Evolutionary conservation across 257 asterid species (phyloP).

Genomic region (Solanum pennellii): DNA sequence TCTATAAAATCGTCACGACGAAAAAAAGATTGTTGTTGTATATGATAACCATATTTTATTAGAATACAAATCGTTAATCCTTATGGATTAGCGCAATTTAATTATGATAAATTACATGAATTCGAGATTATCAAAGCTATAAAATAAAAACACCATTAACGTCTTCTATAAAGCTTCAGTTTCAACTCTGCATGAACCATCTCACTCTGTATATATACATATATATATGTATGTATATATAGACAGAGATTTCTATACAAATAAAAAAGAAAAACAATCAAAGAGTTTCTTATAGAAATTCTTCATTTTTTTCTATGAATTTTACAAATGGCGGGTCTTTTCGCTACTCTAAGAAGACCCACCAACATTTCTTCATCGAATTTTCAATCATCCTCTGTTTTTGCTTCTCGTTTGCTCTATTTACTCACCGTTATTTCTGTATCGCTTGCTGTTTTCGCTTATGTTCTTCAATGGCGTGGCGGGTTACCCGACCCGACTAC

Average conservation of each 20-base stretch:
- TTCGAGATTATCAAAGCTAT: neutral
- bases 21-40: neutral
- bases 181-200: neutral
- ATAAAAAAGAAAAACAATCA: neutral
- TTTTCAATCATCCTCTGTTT: neutral
- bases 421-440: conserved; percentile 54
- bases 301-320: conserved; percentile 4
- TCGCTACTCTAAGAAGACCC: conserved; percentile 38
- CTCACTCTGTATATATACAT: neutral
- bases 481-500: conserved; percentile 52
- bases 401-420: conserved; percentile 19
- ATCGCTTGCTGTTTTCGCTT: conserved; percentile 64
- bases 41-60: neutral
- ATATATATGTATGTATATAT: neutral
- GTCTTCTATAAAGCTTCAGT: neutral
- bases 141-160: neutral
- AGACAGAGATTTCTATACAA: neutral
- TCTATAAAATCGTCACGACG: fast-evolving
- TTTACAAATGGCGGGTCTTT: conserved; percentile 63
- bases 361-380: conserved; percentile 22
- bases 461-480: conserved; percentile 81
- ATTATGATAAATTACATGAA: neutral
- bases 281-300: neutral
- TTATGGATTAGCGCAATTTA: neutral
- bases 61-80: neutral